A percentile compares a stretch with the other conserved stretches of the same genome.
Evolutionary conservation across 371 early-diverging fungal species (phyloP).

Genomic region (Mucor saturninus): DNA sequence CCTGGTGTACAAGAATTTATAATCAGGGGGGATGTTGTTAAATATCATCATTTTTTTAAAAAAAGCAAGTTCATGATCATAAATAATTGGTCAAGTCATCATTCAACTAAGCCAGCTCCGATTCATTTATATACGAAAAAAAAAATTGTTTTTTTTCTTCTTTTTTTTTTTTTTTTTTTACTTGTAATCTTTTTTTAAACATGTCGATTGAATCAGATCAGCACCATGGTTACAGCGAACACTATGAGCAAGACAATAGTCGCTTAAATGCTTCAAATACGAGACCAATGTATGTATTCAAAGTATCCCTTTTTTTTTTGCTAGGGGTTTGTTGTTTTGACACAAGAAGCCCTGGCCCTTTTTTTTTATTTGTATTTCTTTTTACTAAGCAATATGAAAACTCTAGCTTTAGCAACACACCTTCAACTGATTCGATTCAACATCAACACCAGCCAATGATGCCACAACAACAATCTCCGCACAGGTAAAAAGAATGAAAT

Average conservation of each 20-base stretch:
- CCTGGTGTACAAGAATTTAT: conserved; percentile 14
- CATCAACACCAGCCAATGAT: conserved; percentile 18
- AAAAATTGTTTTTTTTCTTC: background rate
- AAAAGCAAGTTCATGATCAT: conserved; percentile 7
- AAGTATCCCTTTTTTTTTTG: background rate
- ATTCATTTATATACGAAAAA: conserved; percentile 8
- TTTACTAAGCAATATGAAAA: background rate
- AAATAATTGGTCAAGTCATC: conserved; percentile 3
- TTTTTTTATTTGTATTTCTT: background rate
- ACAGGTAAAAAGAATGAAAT: conserved; percentile 14
- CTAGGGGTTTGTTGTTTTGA: background rate
- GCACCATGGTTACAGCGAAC: conserved; percentile 1
- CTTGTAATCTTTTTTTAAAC: background rate
- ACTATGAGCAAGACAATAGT: background rate
- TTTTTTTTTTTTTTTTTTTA: background rate
- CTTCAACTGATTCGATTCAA: conserved; percentile 1
- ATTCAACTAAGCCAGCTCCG: conserved; percentile 3
- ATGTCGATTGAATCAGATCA: conserved; percentile 5
- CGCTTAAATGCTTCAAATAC: background rate
- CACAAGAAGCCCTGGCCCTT: conserved; percentile 4
- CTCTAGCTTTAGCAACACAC: conserved; percentile 2
- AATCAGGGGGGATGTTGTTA: background rate
- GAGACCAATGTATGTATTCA: conserved; percentile 5
- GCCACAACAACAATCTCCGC: conserved; percentile 22
- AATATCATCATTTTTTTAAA: too few species aligned